These are phyloP conservation scores for Zygotorulaspora sp. DNA, from an alignment of 805 yeast species.

Conservation along the genomic window DNA sequence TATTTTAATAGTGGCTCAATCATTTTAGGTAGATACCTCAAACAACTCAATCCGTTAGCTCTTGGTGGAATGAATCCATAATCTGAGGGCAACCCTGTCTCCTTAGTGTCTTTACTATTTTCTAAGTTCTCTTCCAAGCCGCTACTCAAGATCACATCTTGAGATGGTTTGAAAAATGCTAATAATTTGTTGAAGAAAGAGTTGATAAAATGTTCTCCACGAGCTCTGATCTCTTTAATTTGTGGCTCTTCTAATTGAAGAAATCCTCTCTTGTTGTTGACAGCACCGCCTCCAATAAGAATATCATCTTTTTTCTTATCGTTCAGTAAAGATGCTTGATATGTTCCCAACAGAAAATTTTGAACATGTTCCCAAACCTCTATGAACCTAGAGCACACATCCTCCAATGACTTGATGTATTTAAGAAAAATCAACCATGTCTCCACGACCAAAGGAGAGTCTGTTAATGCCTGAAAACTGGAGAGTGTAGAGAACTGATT, in stretches of 20 bases:
- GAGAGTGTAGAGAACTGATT: constrained; percentile 9
- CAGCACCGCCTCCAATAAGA: constrained; percentile 26
- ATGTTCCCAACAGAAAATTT: constrained; percentile 48
- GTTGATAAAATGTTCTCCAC: constrained; percentile 40
- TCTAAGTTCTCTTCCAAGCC: constrained; percentile 3
- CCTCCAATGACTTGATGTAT: constrained; percentile 40
- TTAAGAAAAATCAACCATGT: constrained; percentile 52
- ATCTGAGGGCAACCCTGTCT: constrained; percentile 31
- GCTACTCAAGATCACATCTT: constrained; percentile 13
- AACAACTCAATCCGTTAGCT: constrained; percentile 57
- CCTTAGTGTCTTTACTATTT: constrained; percentile 10
- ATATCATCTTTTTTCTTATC: constrained; percentile 39
- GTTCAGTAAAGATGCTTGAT: constrained; percentile 39
- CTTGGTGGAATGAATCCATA: constrained; percentile 61
- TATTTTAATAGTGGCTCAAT: constrained; percentile 41
- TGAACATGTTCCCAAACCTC: constrained; percentile 53
- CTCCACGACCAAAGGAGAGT: constrained; percentile 52
- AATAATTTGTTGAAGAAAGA: constrained; percentile 32
- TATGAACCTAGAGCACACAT: constrained; percentile 39
- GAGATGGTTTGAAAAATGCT: constrained; percentile 36
- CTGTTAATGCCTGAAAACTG: constrained; percentile 38
- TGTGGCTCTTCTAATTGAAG: constrained; percentile 43
- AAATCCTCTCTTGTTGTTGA: constrained; percentile 37
- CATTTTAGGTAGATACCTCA: constrained; percentile 47
- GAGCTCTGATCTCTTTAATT: constrained; percentile 36